Conservation (phyloP, 306 rosid genomes). For the Ormosia emarginata region DNA sequence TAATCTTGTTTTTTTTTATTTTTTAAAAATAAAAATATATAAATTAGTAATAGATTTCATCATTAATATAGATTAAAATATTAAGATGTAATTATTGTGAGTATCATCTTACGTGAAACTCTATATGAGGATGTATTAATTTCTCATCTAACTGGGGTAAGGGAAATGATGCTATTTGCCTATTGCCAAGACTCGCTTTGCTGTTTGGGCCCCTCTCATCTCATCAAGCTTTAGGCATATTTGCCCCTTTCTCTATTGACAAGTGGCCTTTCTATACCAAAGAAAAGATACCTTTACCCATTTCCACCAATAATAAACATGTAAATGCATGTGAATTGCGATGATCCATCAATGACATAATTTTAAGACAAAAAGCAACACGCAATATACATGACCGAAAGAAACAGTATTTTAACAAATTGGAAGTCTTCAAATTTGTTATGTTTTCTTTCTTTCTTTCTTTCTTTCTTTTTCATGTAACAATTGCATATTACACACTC, state of each 20-base stretch:
- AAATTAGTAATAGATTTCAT: too few species aligned
- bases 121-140: too few species aligned
- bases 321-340: conserved; percentile 21
- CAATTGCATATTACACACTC: not conserved
- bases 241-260: conserved; percentile 18
- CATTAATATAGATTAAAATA: too few species aligned
- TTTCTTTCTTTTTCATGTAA: conserved; percentile 6
- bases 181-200: conserved; percentile 22
- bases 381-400: conserved; percentile 13
- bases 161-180: conserved; percentile 18
- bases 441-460: not conserved
- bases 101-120: too few species aligned
- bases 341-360: conserved; percentile 11
- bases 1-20: too few species aligned
- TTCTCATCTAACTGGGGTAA: not conserved
- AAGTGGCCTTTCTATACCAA: conserved; percentile 19
- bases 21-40: too few species aligned
- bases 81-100: too few species aligned
- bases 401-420: not conserved
- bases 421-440: not conserved
- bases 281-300: not conserved
- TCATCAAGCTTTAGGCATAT: not conserved
- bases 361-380: conserved; percentile 20
- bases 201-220: conserved; percentile 36
- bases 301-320: conserved; percentile 23